phyloP scores from a whole-genome alignment of 495 filamentous ascomycete species.

The Echria macrotheca region DNA sequence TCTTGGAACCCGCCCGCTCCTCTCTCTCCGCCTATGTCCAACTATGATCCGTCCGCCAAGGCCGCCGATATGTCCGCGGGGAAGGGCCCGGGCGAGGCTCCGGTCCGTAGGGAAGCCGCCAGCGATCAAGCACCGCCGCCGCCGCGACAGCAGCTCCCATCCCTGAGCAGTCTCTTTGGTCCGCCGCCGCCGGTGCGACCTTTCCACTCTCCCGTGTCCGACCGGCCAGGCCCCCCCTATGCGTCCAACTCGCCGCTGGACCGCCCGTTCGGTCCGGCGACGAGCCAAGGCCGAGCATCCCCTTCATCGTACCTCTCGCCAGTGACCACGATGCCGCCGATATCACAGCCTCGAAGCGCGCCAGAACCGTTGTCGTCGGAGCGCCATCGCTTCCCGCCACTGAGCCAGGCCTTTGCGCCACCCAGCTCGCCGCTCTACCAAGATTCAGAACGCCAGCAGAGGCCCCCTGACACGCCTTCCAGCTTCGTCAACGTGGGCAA shows the following conservation, averaged over 20 bases:
- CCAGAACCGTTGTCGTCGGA: conserved; percentile 37
- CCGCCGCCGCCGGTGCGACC: conserved; percentile 35
- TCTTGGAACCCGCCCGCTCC: conserved; percentile 31
- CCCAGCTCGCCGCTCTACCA: conserved; percentile 35
- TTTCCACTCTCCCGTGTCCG: conserved; percentile 39
- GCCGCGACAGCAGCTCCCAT: conserved; percentile 44
- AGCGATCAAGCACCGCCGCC: conserved; percentile 23
- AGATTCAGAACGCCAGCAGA: conserved; percentile 31
- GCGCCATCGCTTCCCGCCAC: conserved; percentile 33
- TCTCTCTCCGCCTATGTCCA: conserved; percentile 47
- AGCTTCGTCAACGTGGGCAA: conserved; percentile 21
- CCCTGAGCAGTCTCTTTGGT: conserved; percentile 50
- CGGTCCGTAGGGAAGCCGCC: conserved; percentile 26
- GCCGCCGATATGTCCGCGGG: conserved; percentile 36
- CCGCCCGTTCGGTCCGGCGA: conserved; percentile 26
- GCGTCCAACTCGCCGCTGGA: conserved; percentile 40
- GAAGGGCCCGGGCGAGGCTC: conserved; percentile 30
- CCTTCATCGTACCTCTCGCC: conserved; percentile 46
- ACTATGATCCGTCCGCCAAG: conserved; percentile 43
- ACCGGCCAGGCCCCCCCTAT: conserved; percentile 38
- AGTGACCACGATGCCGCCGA: conserved; percentile 10
- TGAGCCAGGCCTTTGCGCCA: conserved; percentile 37
- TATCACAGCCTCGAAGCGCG: conserved; percentile 35
- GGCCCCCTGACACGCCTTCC: conserved; percentile 17
- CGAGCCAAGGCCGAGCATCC: conserved; percentile 24